Evolutionary conservation across 768 basidiomycete genomes (phyloP).

Genomic region (Pisolithus albus): DNA sequence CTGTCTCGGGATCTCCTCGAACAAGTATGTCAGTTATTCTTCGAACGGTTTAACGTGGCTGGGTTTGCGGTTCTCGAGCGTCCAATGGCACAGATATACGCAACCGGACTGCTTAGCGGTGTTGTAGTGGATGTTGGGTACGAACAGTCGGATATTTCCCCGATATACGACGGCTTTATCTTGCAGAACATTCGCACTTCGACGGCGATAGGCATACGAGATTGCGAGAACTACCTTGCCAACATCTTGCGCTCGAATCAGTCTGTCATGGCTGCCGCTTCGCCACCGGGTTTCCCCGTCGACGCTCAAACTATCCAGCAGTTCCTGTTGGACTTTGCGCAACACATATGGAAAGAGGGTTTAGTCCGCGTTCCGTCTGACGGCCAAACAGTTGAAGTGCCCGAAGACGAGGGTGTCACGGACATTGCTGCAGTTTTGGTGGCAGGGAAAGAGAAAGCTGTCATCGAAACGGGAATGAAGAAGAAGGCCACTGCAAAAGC

Average conservation of each 20-base stretch:
- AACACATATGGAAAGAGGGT: slow-evolving; percentile 56
- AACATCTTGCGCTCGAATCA: slow-evolving; percentile 65
- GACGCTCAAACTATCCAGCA: slow-evolving; percentile 41
- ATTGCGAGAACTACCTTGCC: slow-evolving; percentile 74
- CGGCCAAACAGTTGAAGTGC: slow-evolving; percentile 54
- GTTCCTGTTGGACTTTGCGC: slow-evolving; percentile 57
- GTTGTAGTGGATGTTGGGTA: slow-evolving; percentile 78
- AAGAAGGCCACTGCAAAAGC: slow-evolving; percentile 67
- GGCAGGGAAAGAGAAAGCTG: slow-evolving; percentile 84
- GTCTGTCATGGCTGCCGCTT: slow-evolving; percentile 50
- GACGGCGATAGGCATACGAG: slow-evolving; percentile 58
- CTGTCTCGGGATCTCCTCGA: slow-evolving; percentile 66
- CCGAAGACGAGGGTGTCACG: slow-evolving; percentile 79
- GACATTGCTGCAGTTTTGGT: slow-evolving; percentile 88
- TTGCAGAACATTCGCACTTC: slow-evolving; percentile 46
- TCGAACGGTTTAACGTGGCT: slow-evolving; percentile 88
- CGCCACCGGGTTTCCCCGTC: slow-evolving; percentile 44
- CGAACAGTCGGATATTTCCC: slow-evolving; percentile 68
- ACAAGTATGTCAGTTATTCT: slow-evolving; percentile 75
- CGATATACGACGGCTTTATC: slow-evolving; percentile 69
- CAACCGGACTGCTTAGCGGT: slow-evolving; percentile 63
- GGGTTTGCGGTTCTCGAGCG: slow-evolving; percentile 77
- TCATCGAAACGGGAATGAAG: slow-evolving; percentile 81
- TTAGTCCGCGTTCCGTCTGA: slow-evolving; percentile 68
- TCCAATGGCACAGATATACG: slow-evolving; percentile 78